Base-by-base conservation (phyloP, 257 asterid species). In the Salvia miltiorrhiza region DNA sequence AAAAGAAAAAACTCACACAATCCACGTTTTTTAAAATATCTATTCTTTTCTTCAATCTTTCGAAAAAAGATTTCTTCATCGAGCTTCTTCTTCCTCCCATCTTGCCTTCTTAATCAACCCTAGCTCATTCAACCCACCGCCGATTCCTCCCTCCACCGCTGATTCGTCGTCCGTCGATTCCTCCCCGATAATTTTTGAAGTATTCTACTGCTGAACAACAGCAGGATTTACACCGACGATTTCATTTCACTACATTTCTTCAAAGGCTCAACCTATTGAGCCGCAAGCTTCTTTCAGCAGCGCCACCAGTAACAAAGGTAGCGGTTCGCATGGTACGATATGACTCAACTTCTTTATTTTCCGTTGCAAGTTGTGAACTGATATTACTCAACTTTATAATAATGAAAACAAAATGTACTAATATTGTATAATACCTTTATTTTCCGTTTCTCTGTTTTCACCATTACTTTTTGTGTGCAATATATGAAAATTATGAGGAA, bases 321-420 rank as follows among this genome's bases (percentile, higher is more conserved):
- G 81, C 62, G 74, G 76, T 78, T 87, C 95, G 55, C 82, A 68
- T 61, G 96, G 95, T 87, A 80, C 12, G 66, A n/a, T 14, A 19
- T 64, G 62, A 30, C 78, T 45, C 61, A 13, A 33, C 39, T 70
- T 32, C 33, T 52, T 14, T 24, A 50, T 65, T 26, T 47, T 43
- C 41, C 23, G 12, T 33, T 68, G 16, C 55, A 21, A 41, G 26
- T 45, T 53, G 41, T 32, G 43, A 2, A 47, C 6, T 9, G 30
- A 11, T 5, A 5, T 62, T 9, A 17, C 56, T 26, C 23, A 14
- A 7, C 26, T 47, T 21, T 39, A 7, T 17, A 23, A 24, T 12
- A 28, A 9, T n/a, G 24, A 5, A 39, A 37, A 17, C 44, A 9
- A 21, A 7, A 3, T 55, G 55, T 19, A 41, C 20, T 40, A 40